Conservation (phyloP, 805 yeast genomes). For the Cyberlindnera euphorbiae region DNA sequence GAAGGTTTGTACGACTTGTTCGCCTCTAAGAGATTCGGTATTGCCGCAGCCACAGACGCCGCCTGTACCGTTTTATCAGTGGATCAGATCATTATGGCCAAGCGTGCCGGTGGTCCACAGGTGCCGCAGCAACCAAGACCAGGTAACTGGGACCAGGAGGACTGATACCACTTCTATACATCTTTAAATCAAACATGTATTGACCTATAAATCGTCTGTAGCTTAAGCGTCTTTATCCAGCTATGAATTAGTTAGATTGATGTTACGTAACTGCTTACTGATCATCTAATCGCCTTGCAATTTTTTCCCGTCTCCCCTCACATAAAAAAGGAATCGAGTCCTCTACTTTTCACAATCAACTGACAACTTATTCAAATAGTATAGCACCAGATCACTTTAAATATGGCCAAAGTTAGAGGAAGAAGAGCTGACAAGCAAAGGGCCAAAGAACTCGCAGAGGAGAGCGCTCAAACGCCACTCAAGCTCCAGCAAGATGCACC, state of each 20-base stretch:
- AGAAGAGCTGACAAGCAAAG: constrained; percentile 33
- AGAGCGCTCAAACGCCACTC: constrained; percentile 2
- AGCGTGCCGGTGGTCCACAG: constrained; percentile 98
- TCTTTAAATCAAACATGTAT: no score
- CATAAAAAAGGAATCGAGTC: no score
- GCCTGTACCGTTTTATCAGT: constrained; percentile 86
- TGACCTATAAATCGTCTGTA: no score
- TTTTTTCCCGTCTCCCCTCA: neutral
- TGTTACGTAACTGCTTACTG: neutral
- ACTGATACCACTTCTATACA: constrained; percentile 46
- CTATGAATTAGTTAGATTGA: no score
- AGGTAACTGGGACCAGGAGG: constrained; percentile 96
- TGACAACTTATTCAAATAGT: no score
- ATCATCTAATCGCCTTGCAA: no score
- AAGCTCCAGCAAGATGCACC: constrained; percentile 10
- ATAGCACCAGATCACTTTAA: no score
- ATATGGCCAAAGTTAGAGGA: constrained; percentile 36
- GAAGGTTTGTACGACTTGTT: constrained; percentile 76
- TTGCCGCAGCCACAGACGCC: constrained; percentile 92
- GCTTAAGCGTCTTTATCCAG: no score
- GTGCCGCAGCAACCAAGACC: constrained; percentile 78
- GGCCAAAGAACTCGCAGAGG: constrained; percentile 11
- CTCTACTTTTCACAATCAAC: no score
- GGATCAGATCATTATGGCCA: constrained; percentile 98
- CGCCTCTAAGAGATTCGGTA: constrained; percentile 78